Evolutionary conservation across 257 asterid species (phyloP).

Genomic region (Solanum piurae): DNA sequence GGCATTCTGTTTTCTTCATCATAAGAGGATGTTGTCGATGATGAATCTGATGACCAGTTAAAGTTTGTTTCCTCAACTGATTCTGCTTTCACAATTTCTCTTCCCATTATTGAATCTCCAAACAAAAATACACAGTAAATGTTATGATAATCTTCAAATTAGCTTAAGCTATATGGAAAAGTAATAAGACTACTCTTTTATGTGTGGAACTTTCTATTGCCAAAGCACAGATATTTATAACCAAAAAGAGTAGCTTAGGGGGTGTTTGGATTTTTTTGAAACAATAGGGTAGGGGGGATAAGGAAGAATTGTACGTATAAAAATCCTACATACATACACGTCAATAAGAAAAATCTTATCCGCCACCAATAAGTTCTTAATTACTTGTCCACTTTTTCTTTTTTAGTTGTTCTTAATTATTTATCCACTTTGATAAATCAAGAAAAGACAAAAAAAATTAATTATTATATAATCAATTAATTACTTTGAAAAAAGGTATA

Average conservation of each 20-base stretch:
- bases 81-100: background rate
- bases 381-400: too few relatives aligned
- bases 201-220: background rate
- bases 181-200: background rate
- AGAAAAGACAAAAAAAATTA: too few relatives aligned
- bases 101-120: background rate
- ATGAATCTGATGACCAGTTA: background rate
- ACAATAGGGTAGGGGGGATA: background rate
- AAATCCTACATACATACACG: background rate
- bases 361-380: background rate
- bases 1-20: slow-evolving; percentile 20
- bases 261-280: background rate
- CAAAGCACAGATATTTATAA: background rate
- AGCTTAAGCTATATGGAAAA: background rate
- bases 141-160: background rate
- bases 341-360: background rate
- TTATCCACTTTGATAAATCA: too few relatives aligned
- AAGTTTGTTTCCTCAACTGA: background rate
- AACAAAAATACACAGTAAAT: background rate
- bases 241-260: background rate
- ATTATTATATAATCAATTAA: too few relatives aligned
- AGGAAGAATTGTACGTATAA: background rate
- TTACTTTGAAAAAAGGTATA: fast-evolving
- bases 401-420: too few relatives aligned
- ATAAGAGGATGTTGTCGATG: background rate